Base-by-base conservation (phyloP, 169 alveolate species). In the Eimeria maxima region DNA sequence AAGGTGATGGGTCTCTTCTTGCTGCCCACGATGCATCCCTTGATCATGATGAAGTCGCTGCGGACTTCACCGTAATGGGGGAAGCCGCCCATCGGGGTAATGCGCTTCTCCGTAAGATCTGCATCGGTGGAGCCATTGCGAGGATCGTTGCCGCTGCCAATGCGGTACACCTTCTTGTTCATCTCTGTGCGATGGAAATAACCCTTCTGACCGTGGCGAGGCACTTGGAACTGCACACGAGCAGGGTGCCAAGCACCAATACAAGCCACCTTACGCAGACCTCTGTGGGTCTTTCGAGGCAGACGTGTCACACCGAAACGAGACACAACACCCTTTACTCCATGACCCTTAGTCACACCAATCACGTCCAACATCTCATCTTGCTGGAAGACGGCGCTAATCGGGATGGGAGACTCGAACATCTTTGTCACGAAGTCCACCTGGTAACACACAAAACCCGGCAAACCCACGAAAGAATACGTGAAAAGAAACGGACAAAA, bases 171-270 rank as follows among this genome's bases (percentile, higher is more conserved):
- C 99, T 99, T 99, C 99, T 99, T 99, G 99, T 99, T 99, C 97
- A 99, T 98, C 97, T 99, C 99, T 76, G 99, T 99, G 95, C 99
- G 99, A 97, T 99, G 99, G 97, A 98, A 99, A 97, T 99, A 99
- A 63, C 99, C 99, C 96, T 98, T 98, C 98, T 99, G 99, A 96
- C 99, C 99, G 57, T 99, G 99, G 89, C 99, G 99, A 67, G 99
- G 99, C 84, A 99, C 99, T 94, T 99, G 99, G 98, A 99, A 99
- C 97, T 99, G 99, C 84, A 99, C 99, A 71, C 99, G 98, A 60
- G 99, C 99, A 80, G 99, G 99, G 98, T 99, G 99, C 99, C 99
- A 99, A n/a, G 99, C 99, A 86, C 99, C 99, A 95, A 99, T 99
- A 98, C 99, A 99, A 38, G 99, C 99, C 78, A 99, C 99, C 98